These are phyloP conservation scores for Calonectria naviculata DNA, from an alignment of 2,329 filamentous ascomycete genomes.

Conservation along the genomic window DNA sequence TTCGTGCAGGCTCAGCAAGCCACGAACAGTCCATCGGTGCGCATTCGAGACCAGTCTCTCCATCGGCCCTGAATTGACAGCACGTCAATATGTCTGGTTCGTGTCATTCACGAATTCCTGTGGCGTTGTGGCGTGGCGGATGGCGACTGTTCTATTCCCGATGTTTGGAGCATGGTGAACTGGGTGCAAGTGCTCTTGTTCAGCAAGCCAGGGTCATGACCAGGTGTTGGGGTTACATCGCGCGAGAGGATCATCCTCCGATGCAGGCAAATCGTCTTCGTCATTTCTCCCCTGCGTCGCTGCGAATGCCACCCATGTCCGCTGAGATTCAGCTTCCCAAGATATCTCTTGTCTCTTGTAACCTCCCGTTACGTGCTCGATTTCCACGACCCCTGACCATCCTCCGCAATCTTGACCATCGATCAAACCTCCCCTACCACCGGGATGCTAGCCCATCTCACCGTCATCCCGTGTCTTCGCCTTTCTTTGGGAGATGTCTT, in stretches of 20 bases:
- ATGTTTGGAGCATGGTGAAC: conserved; percentile 6
- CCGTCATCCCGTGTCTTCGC: conserved; percentile 12
- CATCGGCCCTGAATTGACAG: neutral
- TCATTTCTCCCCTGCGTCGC: conserved; percentile 33
- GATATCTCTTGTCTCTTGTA: conserved; percentile 37
- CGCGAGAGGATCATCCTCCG: conserved; percentile 27
- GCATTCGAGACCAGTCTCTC: neutral
- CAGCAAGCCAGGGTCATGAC: conserved; percentile 36
- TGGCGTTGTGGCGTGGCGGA: conserved; percentile 14
- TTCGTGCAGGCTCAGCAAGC: conserved; percentile 7
- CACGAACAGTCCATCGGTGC: conserved; percentile 3
- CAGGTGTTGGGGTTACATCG: conserved; percentile 40
- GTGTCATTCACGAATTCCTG: neutral
- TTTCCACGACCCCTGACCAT: conserved; percentile 28
- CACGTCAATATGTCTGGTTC: neutral
- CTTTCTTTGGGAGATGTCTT: conserved; percentile 12
- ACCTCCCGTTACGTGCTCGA: conserved; percentile 24
- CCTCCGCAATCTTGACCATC: conserved; percentile 27
- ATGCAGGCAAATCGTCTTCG: conserved; percentile 19
- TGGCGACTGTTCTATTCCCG: neutral
- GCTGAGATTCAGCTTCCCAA: conserved; percentile 24
- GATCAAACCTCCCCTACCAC: conserved; percentile 25
- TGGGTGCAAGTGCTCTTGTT: conserved; percentile 36
- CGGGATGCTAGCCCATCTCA: neutral
- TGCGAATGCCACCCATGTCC: conserved; percentile 3